Base-by-base conservation (phyloP, 2,329 filamentous ascomycete species). In the Aspergillus fructus region DNA sequence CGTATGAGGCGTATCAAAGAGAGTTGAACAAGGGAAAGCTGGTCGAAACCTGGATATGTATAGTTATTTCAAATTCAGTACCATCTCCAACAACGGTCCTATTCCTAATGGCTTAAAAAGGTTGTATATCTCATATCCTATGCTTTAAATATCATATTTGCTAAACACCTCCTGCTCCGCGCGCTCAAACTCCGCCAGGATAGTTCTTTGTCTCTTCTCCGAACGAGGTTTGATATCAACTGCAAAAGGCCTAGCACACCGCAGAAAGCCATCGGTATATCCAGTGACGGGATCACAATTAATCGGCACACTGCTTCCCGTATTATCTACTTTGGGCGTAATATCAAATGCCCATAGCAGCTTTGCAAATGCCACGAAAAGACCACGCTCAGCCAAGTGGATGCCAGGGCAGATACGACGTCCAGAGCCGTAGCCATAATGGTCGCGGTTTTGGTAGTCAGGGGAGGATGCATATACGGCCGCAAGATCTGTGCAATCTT, bases 361-460 rank as follows among this genome's bases (percentile, higher is more conserved):
- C 13, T 67, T 64, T 2, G 65, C 67, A n/a, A 72, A 57, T 3
- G 62, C 64, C 5, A 71, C 40, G 49, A 60, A 71, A 2, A 76
- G 56, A 21, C 61, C 66, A 5, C 66, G 64, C 52, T 75, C 70
- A 1, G 70, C 72, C 13, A 74, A 58, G 57, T 72, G 68, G 3
- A 73, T 65, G 0, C 71, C 71, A 3, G 68, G 70, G 51, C 71
- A 73, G 12, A 73, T 55, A 1, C 71, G 62, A 9, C 71, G 65
- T 1, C 73, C 70, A 1, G 62, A 60, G 2, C 68, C 68, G 41
- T 60, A 66, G 12, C 42, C 55, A 21, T 37, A 58, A 17, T 82
- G 79, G 57, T 78, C 75, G 7, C 75, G 71, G 5, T 61, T 65
- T 13, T 59, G 51, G 34, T 59, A 62, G 30, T 71, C 68, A 0